phyloP scores from a whole-genome alignment of 2,329 filamentous ascomycete species.

The Epichloe gansuensis region DNA sequence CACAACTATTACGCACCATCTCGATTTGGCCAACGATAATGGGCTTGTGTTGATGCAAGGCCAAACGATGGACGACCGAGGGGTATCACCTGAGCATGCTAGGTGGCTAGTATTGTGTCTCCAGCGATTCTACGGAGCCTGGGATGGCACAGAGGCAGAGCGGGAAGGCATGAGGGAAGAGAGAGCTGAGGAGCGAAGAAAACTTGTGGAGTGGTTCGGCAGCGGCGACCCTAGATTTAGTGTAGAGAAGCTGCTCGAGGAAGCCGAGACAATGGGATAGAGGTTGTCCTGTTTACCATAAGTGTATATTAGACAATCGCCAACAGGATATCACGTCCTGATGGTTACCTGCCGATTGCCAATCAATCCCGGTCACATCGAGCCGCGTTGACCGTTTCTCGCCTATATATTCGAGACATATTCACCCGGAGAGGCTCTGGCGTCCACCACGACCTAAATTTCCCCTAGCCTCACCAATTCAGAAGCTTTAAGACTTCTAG shows the following conservation, averaged over 20 bases:
- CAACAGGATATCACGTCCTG: background rate
- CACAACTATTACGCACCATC: slow-evolving; percentile 85
- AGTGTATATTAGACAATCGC: background rate
- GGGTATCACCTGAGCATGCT: slow-evolving; percentile 69
- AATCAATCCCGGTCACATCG: background rate
- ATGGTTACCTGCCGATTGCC: background rate
- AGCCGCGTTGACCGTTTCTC: too few relatives aligned
- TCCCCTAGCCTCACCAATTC: too few relatives aligned
- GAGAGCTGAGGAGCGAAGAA: slow-evolving; percentile 49
- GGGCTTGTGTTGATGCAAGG: slow-evolving; percentile 81
- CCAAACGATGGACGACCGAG: slow-evolving; percentile 59
- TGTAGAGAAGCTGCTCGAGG: slow-evolving; percentile 73
- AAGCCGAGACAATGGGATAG: slow-evolving; percentile 66
- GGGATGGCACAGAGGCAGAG: slow-evolving; percentile 32
- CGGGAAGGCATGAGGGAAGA: slow-evolving; percentile 32
- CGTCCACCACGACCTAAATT: too few relatives aligned
- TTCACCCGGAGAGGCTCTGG: too few relatives aligned
- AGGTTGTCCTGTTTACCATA: background rate
- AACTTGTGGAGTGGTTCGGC: slow-evolving; percentile 70
- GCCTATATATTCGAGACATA: too few relatives aligned
- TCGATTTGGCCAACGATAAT: slow-evolving; percentile 62
- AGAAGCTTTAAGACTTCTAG: too few relatives aligned
- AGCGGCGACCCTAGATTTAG: slow-evolving; percentile 67
- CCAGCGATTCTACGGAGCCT: slow-evolving; percentile 80
- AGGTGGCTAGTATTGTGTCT: slow-evolving; percentile 84